Evolutionary conservation across 2,329 filamentous ascomycete species (phyloP), one percentile per base, ranked within the genome.

Genomic region (Colletotrichum australisinense): DNA sequence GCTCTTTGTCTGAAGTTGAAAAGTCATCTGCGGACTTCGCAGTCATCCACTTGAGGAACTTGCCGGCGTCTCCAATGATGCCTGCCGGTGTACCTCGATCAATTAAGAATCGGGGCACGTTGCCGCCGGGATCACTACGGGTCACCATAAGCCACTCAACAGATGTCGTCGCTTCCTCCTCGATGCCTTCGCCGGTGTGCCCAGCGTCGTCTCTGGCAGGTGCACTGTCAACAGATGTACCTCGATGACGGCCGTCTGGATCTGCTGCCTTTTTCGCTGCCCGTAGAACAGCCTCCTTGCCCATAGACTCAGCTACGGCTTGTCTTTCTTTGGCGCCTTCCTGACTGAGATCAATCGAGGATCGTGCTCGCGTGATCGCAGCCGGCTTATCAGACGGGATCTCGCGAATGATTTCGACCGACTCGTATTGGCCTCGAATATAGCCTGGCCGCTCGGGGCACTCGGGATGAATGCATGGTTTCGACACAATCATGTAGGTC

Each of bases 81-180:
- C 94, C 94, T 12, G 88, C 91, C 0, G 95, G 95, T 0, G 95
- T 97, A 35, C 93, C 94, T 79, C 94, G 92, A 78, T 97, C 95
- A n/a, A 97, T 94, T 88, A 98, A 92, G 83, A 97, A 97, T 16
- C 94, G 89, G 1, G 95, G 95, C 22, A 98, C 95, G 72, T 91
- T 96, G 65, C 95, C 95, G 12, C 95, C 95, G 3, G 95, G 95
- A 77, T 98, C 95, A 80, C 93, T 96, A 62, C 95, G 88, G 1
- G 95, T 97, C 22, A 97, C 91, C 95, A 98, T 98, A 74, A 97
- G 89, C 95, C 95, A 98, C 81, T 98, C 95, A 1, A 98, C 80
- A 30, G 85, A 82, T 32, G 82, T 85, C n/a, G 84, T 80, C 1
- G 76, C 79, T 5, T 83, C 79, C 11, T 82, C 79, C 1, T 71